phyloP scores from a whole-genome alignment of 768 basidiomycete genomes.

The Cubamyces lactineus region DNA sequence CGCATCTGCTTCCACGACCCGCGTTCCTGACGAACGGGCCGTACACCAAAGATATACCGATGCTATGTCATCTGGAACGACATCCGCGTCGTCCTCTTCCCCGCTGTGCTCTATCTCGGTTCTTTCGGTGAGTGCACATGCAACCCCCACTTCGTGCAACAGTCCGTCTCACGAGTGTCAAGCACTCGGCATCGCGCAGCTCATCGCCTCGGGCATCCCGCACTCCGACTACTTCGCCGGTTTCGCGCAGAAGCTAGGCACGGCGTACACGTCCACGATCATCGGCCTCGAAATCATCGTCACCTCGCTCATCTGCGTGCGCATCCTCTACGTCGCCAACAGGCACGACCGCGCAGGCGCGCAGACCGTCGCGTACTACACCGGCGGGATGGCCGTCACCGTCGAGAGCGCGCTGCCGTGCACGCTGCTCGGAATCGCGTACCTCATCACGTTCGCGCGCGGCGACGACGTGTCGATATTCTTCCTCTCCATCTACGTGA shows the following conservation, averaged over 20 bases:
- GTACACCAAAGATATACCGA: conserved; percentile 6
- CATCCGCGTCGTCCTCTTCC: conserved; percentile 7
- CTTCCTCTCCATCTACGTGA: conserved; percentile 25
- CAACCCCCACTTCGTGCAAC: conserved; percentile 18
- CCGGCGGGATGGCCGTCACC: conserved; percentile 8
- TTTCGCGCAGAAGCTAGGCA: conserved; percentile 5
- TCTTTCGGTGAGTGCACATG: conserved; percentile 13
- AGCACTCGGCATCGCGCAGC: conserved; percentile 19
- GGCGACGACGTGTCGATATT: conserved; percentile 15
- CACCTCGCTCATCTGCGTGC: conserved; percentile 22
- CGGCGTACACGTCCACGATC: conserved; percentile 8
- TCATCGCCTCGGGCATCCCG: conserved; percentile 13
- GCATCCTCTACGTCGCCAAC: conserved; percentile 11
- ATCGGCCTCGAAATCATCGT: conserved; percentile 21
- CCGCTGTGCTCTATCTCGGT: conserved; percentile 8
- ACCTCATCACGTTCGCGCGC: conserved; percentile 21
- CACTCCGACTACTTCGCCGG: conserved; percentile 8
- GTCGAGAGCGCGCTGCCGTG: conserved; percentile 24
- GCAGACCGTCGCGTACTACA: background rate
- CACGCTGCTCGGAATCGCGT: conserved; percentile 22
- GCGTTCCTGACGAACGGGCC: too few species aligned
- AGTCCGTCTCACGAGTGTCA: too few species aligned
- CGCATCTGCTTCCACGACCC: background rate
- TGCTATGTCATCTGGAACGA: conserved; percentile 10
- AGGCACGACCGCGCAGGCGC: background rate